Evolutionary conservation across 129 eudicot genomes (phyloP), one percentile per base, ranked within the genome.

Genomic region (carrot (Daucus carota)): DNA sequence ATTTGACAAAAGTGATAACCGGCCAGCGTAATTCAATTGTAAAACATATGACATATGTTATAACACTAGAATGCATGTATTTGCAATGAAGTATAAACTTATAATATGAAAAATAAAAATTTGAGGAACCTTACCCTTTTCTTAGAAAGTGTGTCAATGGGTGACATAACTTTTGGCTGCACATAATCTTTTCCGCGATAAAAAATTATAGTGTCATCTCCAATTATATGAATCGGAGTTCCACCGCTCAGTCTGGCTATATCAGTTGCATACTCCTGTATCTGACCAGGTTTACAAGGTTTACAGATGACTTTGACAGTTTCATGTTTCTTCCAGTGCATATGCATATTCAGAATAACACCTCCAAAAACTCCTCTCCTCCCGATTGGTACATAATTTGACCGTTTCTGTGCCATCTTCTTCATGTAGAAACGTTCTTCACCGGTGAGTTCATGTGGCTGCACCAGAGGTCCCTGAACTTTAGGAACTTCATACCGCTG

Each of bases 321-420:
- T 76, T 94, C 97, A 18, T 94, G 99, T 79, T 89, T 94, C 86
- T 94, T 94, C 99, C 99, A 94, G 79, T 94, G 99, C 90, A 94
- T 78, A 81, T 91, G 97, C 99, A 94, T 91, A 48, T 94, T 94
- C 18, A 94, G 96, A 73, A 94, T 88, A 70, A 91, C 97, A 47
- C 99, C 99, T 46, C 99, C 99, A 78, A 87, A 94, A 34, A 94
- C 73, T 57, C 99, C 97, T 89, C 97, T 87, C 87, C 92, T 89
- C 65, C 99, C 99, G 77, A 91, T 80, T 20, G 97, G 97, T 18
- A 83, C 97, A 72, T 91, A 91, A 74, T 94, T 94, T 7, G 94
- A 89, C 60, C 92, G 80, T 82, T 89, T 94, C 74, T 94, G 97
- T 40, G 96, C 97, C 99, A 94, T 91, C 73, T 94, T 94, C 79